Evolutionary conservation across 176 grass and related monocot species (phyloP).

Genomic region (Cymbopogon citratus): DNA sequence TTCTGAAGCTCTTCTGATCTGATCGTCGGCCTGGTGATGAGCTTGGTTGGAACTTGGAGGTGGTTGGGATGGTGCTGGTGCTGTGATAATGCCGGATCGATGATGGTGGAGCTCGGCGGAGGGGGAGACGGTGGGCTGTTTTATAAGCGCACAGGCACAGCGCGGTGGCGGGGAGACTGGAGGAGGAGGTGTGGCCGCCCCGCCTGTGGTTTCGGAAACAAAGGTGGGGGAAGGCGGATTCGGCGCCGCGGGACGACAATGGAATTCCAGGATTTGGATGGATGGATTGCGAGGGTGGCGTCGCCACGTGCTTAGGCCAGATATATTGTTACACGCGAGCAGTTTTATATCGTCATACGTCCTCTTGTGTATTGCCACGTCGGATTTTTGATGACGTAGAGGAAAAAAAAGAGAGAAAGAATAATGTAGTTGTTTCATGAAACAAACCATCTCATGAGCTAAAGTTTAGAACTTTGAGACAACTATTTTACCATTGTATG

Average conservation of each 20-base stretch:
- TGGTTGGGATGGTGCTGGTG: background rate
- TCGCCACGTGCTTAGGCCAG: background rate
- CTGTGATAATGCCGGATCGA: background rate
- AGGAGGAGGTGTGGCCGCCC: background rate
- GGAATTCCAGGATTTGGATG: background rate
- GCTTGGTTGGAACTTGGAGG: background rate
- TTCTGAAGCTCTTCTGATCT: background rate
- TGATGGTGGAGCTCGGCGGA: background rate
- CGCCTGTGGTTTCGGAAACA: conserved; percentile 24
- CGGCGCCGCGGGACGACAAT: conserved; percentile 22
- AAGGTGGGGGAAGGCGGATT: conserved; percentile 2
- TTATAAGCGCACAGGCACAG: background rate
- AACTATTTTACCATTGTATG: too few species aligned
- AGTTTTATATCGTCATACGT: too few species aligned
- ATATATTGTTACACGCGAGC: too few species aligned
- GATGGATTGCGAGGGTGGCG: background rate
- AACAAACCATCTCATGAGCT: too few species aligned
- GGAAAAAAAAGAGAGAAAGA: too few species aligned
- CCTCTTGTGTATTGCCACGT: too few species aligned
- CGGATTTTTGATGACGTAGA: too few species aligned
- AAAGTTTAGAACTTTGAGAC: too few species aligned
- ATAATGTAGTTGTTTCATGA: too few species aligned
- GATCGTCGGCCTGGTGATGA: background rate
- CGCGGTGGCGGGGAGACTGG: background rate
- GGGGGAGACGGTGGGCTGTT: background rate